Percentiles rank a stretch among this genome's conserved stretches.
These are phyloP conservation scores for Fusarium sp. DNA, from an alignment of 2,329 filamentous ascomycete species.

Conservation along the genomic window DNA sequence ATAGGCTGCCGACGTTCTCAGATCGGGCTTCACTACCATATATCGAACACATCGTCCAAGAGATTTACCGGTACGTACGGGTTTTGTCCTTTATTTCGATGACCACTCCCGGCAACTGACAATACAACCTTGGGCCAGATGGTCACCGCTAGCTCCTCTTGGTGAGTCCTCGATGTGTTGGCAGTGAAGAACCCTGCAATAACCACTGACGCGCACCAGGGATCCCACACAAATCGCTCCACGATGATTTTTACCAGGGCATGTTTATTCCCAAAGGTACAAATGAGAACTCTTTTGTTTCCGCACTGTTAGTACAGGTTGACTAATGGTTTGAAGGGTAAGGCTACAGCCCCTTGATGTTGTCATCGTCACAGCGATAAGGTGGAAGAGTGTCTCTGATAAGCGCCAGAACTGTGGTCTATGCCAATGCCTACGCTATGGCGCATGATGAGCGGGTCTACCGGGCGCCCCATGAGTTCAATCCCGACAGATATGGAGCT, in stretches of 20 bases:
- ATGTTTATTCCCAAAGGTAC: slow-evolving; percentile 70
- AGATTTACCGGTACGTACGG: slow-evolving; percentile 56
- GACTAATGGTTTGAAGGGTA: slow-evolving; percentile 42
- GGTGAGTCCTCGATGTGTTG: slow-evolving; percentile 48
- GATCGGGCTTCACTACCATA: slow-evolving; percentile 61
- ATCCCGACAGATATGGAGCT: slow-evolving; percentile 62
- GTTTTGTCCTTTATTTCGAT: background rate
- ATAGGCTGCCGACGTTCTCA: slow-evolving; percentile 61
- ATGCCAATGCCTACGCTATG: slow-evolving; percentile 61
- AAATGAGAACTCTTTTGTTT: background rate
- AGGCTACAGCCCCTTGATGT: slow-evolving; percentile 4
- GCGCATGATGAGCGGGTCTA: slow-evolving; percentile 60
- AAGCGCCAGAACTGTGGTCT: slow-evolving; percentile 54
- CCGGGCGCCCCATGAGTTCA: slow-evolving; percentile 59
- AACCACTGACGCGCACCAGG: slow-evolving; percentile 40
- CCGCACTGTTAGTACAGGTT: background rate
- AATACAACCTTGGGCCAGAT: slow-evolving; percentile 44
- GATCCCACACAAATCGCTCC: slow-evolving; percentile 68
- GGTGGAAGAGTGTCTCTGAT: slow-evolving; percentile 34
- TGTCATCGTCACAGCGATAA: slow-evolving; percentile 11
- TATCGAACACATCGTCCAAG: slow-evolving; percentile 62
- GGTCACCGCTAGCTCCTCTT: slow-evolving; percentile 62
- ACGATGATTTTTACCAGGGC: slow-evolving; percentile 70
- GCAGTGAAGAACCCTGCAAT: slow-evolving; percentile 9
- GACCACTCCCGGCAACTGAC: slow-evolving; percentile 3